Conservation (phyloP, 371 early-diverging fungal species). For the Mucor sp. region DNA sequence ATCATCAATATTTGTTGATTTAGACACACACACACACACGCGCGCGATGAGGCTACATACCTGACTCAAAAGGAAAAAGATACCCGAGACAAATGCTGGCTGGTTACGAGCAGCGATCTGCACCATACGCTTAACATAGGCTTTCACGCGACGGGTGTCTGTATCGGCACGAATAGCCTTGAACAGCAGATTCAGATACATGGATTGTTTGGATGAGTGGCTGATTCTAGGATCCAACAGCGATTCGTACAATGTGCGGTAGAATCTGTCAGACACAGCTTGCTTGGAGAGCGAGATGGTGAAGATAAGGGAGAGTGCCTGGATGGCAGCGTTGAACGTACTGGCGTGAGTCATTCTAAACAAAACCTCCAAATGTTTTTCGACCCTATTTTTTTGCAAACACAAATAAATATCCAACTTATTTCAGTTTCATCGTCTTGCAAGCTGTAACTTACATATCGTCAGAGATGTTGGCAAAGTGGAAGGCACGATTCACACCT, state of each 20-base stretch:
- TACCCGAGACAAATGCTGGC: conserved; percentile 84
- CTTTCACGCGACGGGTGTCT: conserved; percentile 67
- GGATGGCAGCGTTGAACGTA: conserved; percentile 89
- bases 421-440: not conserved
- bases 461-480: conserved; percentile 83
- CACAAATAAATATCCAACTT: conserved; percentile 6
- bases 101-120: conserved; percentile 80
- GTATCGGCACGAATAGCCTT: conserved; percentile 82
- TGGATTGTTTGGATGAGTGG: conserved; percentile 83
- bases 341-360: conserved; percentile 87
- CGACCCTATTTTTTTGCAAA: conserved; percentile 39
- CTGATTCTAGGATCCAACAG: conserved; percentile 83
- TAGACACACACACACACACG: no score
- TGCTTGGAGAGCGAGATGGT: conserved; percentile 66
- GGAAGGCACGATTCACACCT: conserved; percentile 95
- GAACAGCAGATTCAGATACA: conserved; percentile 92
- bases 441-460: conserved; percentile 52
- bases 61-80: conserved; percentile 83
- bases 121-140: conserved; percentile 89
- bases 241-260: conserved; percentile 87
- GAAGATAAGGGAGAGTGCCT: conserved; percentile 88
- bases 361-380: conserved; percentile 81
- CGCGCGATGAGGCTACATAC: conserved; percentile 43
- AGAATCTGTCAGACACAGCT: conserved; percentile 80
- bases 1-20: not conserved